phyloP scores from a whole-genome alignment of 768 basidiomycete species.

The Lactifluus subvellereus region DNA sequence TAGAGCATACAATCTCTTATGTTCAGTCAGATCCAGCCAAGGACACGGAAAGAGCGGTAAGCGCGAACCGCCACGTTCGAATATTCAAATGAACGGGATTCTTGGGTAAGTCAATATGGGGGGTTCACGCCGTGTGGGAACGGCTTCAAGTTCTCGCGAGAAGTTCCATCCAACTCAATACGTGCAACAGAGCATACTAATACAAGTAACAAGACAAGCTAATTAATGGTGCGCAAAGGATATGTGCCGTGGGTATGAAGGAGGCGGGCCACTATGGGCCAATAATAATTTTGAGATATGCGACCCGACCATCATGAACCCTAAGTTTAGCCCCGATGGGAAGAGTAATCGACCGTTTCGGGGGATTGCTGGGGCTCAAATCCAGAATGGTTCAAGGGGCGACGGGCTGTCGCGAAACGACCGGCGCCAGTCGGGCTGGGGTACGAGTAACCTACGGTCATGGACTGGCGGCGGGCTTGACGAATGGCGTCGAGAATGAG shows the following conservation, averaged over 20 bases:
- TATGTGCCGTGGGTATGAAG: slow-evolving; percentile 9
- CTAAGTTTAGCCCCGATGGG: neutral
- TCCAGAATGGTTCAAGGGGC: neutral
- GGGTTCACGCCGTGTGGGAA: neutral
- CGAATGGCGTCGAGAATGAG: slow-evolving; percentile 74
- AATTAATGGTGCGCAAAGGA: slow-evolving; percentile 2
- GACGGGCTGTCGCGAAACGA: slow-evolving; percentile 4
- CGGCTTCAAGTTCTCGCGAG: too few species aligned
- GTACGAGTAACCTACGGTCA: slow-evolving; percentile 35
- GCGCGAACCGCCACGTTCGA: neutral
- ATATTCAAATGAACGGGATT: neutral
- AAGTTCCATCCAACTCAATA: neutral
- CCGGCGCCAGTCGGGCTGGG: slow-evolving; percentile 18
- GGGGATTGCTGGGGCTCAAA: slow-evolving; percentile 4
- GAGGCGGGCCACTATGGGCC: neutral
- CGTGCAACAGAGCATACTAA: slow-evolving; percentile 14
- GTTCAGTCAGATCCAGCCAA: neutral
- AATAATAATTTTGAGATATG: slow-evolving; percentile 6
- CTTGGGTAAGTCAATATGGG: neutral
- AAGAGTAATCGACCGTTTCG: neutral
- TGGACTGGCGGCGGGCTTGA: slow-evolving; percentile 61
- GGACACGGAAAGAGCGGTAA: too few species aligned
- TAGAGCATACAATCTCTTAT: too few species aligned
- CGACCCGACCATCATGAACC: neutral
- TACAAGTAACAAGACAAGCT: slow-evolving; percentile 16